Evolutionary conservation across 2,329 filamentous ascomycete genomes (phyloP).

Genomic region (Akanthomyces dipterigenus): DNA sequence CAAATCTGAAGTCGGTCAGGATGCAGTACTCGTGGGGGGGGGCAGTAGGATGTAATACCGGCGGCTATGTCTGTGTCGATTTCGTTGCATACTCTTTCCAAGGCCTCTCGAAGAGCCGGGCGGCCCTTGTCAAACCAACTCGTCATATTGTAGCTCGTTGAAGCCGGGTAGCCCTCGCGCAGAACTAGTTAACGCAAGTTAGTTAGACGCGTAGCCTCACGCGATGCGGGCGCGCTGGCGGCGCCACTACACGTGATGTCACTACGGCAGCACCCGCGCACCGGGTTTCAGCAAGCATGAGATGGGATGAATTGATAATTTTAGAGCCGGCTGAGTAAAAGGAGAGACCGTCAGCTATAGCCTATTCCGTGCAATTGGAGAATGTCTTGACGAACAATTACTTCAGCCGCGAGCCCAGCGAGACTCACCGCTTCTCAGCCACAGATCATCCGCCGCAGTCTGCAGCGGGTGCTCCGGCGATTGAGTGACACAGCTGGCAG

Average conservation of each 20-base stretch:
- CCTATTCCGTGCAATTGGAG: not conserved
- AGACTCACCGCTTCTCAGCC: not conserved
- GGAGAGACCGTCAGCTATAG: no score
- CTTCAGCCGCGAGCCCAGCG: not conserved
- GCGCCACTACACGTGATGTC: slow-evolving; percentile 9
- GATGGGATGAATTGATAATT: not conserved
- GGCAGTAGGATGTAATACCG: slow-evolving; percentile 22
- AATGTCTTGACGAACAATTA: not conserved
- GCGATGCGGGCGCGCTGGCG: not conserved
- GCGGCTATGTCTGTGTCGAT: slow-evolving; percentile 31
- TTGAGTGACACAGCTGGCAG: not conserved
- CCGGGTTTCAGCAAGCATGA: not conserved
- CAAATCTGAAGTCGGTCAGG: not conserved
- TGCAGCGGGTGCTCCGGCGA: not conserved
- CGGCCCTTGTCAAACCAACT: slow-evolving; percentile 34
- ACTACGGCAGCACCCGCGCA: not conserved
- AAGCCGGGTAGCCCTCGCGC: not conserved
- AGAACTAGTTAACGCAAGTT: not conserved
- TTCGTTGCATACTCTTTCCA: slow-evolving; percentile 32
- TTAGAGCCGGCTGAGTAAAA: not conserved
- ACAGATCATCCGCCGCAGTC: not conserved
- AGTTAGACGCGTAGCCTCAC: slow-evolving; percentile 5
- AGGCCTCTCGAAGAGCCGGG: slow-evolving; percentile 32
- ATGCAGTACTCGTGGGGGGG: not conserved
- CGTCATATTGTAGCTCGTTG: slow-evolving; percentile 24